Evolutionary conservation across 2,329 filamentous ascomycete species (phyloP).

Genomic region (Leptographium procerum): DNA sequence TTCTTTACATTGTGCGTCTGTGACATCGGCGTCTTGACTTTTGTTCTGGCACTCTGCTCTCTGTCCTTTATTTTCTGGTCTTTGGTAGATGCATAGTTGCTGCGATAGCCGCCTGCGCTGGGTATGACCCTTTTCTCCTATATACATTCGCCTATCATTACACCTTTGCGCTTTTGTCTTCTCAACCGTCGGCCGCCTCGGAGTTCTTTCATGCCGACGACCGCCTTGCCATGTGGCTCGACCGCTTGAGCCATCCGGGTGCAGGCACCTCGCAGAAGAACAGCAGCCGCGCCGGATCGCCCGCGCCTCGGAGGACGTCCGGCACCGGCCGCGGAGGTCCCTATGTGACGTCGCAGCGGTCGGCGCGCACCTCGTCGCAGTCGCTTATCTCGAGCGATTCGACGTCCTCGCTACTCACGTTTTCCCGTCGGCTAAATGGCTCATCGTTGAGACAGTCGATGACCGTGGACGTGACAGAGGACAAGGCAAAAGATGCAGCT

Average conservation of each 20-base stretch:
- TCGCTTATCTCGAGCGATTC: conserved; percentile 72
- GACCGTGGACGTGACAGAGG: conserved; percentile 26
- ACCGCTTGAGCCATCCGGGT: conserved; percentile 60
- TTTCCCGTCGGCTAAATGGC: conserved; percentile 54
- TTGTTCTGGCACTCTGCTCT: not conserved
- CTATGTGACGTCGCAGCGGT: conserved; percentile 55
- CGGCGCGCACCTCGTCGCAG: conserved; percentile 65
- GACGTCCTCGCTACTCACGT: conserved; percentile 59
- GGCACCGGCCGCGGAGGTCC: conserved; percentile 51
- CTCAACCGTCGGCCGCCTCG: not conserved
- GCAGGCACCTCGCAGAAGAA: conserved; percentile 48
- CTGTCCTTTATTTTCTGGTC: not conserved
- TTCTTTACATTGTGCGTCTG: too few relatives aligned
- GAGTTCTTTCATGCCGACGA: not conserved
- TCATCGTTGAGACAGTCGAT: conserved; percentile 52
- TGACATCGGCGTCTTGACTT: not conserved
- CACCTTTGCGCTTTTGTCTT: not conserved
- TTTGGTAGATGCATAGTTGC: not conserved
- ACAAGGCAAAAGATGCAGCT: conserved; percentile 45
- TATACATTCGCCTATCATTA: not conserved
- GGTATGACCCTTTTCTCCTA: not conserved
- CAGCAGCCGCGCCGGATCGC: conserved; percentile 60
- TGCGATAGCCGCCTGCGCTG: not conserved
- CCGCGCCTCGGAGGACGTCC: conserved; percentile 55
- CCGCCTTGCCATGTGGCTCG: conserved; percentile 63